Percentiles rank a stretch among this genome's conserved stretches.
Conservation (phyloP, 768 basidiomycete species). For the Auriscalpium orientale region DNA sequence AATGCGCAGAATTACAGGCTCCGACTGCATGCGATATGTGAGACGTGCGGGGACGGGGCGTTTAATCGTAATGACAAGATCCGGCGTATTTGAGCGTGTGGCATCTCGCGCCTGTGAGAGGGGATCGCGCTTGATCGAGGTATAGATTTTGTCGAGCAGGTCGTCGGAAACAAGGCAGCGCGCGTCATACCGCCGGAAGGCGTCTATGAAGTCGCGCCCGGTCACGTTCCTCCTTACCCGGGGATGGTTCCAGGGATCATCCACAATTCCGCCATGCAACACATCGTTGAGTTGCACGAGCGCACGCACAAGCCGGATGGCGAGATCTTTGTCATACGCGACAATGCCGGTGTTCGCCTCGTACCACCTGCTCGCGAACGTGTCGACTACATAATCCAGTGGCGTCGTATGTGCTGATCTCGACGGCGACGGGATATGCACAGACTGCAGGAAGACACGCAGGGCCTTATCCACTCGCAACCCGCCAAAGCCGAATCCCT, state of each 20-base stretch:
- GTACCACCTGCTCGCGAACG: constrained; percentile 86
- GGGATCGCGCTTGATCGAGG: constrained; percentile 63
- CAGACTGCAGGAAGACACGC: constrained; percentile 78
- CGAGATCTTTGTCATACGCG: constrained; percentile 77
- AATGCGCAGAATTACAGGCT: constrained; percentile 79
- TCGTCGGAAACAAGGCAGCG: constrained; percentile 66
- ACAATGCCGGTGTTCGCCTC: constrained; percentile 77
- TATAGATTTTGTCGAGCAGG: constrained; percentile 68
- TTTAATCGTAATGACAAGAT: constrained; percentile 61
- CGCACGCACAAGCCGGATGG: constrained; percentile 67
- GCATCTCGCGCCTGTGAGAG: constrained; percentile 62
- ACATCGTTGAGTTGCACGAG: constrained; percentile 86
- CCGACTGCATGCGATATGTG: constrained; percentile 84
- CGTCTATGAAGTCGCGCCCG: constrained; percentile 72
- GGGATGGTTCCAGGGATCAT: constrained; percentile 48
- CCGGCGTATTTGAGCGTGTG: constrained; percentile 30
- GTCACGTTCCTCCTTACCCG: constrained; percentile 54
- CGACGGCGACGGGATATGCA: constrained; percentile 52
- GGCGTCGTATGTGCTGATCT: constrained; percentile 31
- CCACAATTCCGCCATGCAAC: constrained; percentile 66
- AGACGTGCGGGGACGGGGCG: constrained; percentile 68
- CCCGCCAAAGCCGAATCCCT: constrained; percentile 79
- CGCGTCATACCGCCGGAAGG: constrained; percentile 74
- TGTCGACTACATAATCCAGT: constrained; percentile 69
- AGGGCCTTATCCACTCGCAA: constrained; percentile 84